Conservation (phyloP, 176 grass and related monocot species). For the Phoenix dactylifera region DNA sequence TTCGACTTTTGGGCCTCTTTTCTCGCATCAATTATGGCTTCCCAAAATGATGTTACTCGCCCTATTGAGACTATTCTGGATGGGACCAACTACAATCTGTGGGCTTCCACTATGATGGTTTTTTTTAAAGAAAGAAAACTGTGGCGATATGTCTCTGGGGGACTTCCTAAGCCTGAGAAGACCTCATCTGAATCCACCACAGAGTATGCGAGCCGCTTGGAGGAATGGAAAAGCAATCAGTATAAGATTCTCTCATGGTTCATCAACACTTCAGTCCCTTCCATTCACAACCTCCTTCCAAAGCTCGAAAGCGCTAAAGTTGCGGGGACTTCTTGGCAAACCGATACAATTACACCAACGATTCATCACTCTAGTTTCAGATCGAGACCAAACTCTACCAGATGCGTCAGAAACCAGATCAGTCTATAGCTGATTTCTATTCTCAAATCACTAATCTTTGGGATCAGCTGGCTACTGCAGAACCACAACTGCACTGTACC, state of each 20-base stretch:
- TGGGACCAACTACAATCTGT: too few species aligned
- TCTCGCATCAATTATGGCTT: too few species aligned
- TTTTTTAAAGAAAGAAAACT: too few species aligned
- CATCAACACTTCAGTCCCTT: not conserved
- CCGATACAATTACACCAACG: not conserved
- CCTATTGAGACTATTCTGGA: too few species aligned
- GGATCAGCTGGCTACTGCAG: not conserved
- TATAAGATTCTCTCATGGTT: too few species aligned
- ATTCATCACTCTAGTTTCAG: not conserved
- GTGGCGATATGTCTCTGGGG: too few species aligned
- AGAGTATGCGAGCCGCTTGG: too few species aligned
- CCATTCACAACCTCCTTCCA: not conserved
- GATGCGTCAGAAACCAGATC: not conserved
- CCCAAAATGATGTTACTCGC: too few species aligned
- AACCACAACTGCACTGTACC: not conserved
- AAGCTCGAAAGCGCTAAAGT: not conserved
- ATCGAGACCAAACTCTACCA: not conserved
- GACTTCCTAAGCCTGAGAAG: too few species aligned
- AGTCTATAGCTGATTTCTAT: not conserved
- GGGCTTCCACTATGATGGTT: too few species aligned
- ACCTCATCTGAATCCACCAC: too few species aligned
- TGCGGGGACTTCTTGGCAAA: not conserved
- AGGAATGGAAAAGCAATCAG: not conserved
- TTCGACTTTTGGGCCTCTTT: too few species aligned
- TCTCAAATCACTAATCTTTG: not conserved